phyloP scores from a whole-genome alignment of 1,139 yeast genomes.

The Lodderomyces oxycetoniae region DNA sequence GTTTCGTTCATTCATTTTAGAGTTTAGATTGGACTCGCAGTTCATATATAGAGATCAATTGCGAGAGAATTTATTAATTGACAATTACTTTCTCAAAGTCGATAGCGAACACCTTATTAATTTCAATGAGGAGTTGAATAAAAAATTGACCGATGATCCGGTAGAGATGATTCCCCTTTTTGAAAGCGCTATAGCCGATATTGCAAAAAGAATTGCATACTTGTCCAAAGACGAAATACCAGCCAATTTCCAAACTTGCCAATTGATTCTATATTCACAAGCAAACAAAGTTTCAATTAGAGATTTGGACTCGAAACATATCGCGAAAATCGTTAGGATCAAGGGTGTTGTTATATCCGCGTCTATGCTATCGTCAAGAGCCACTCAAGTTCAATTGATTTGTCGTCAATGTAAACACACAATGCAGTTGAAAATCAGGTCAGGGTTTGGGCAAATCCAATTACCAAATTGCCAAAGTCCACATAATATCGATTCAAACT shows the following conservation, averaged over 20 bases:
- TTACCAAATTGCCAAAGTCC: slow-evolving; percentile 76
- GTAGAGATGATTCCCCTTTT: slow-evolving; percentile 84
- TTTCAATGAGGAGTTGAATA: slow-evolving; percentile 84
- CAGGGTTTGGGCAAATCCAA: slow-evolving; percentile 76
- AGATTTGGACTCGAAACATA: slow-evolving; percentile 80
- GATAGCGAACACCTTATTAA: slow-evolving; percentile 82
- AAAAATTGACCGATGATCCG: slow-evolving; percentile 80
- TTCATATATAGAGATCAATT: slow-evolving; percentile 90
- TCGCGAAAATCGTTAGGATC: slow-evolving; percentile 82
- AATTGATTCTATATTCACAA: slow-evolving; percentile 69
- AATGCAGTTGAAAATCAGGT: slow-evolving; percentile 55
- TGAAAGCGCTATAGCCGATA: slow-evolving; percentile 85
- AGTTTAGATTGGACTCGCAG: slow-evolving; percentile 77
- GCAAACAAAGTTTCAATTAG: slow-evolving; percentile 74
- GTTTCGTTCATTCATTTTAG: slow-evolving; percentile 77
- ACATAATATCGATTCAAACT: slow-evolving; percentile 31
- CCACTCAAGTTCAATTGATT: slow-evolving; percentile 77
- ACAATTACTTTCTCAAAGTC: slow-evolving; percentile 68
- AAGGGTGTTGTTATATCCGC: slow-evolving; percentile 94
- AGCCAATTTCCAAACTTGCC: slow-evolving; percentile 70
- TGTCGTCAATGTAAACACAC: slow-evolving; percentile 89
- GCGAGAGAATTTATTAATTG: slow-evolving; percentile 77
- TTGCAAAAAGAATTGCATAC: slow-evolving; percentile 76
- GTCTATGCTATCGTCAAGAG: slow-evolving; percentile 83
- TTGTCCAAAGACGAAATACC: slow-evolving; percentile 55